These are phyloP conservation scores for Moesziomyces sp. DNA, from an alignment of 1,284 basidiomycete species.

Conservation along the genomic window DNA sequence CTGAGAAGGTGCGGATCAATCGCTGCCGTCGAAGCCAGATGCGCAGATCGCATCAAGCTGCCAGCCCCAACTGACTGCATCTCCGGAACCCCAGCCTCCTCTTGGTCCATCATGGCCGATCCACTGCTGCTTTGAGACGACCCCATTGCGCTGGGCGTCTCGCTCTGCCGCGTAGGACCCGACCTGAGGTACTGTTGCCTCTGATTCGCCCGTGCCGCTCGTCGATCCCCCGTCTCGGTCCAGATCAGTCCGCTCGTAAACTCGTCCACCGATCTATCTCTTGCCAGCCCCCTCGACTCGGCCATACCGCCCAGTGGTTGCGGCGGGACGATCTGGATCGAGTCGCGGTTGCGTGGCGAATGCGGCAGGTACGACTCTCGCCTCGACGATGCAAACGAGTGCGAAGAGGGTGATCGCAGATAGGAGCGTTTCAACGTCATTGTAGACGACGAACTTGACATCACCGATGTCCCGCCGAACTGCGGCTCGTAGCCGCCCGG, in stretches of 20 bases:
- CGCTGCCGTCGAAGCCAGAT: slow-evolving; percentile 1
- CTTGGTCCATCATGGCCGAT: too few relatives aligned
- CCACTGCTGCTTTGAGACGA: slow-evolving; percentile 19
- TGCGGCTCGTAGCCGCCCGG: slow-evolving; percentile 44
- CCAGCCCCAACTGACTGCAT: background rate
- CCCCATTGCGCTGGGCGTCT: slow-evolving; percentile 12
- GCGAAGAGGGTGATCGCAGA: slow-evolving; percentile 32
- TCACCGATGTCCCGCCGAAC: slow-evolving; percentile 20
- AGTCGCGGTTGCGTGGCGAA: slow-evolving; percentile 53
- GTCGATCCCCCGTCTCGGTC: slow-evolving; percentile 12
- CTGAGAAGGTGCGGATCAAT: slow-evolving; percentile 24
- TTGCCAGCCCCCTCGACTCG: too few relatives aligned
- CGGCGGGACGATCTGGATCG: slow-evolving; percentile 59
- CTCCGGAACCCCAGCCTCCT: background rate
- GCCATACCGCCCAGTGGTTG: slow-evolving; percentile 49
- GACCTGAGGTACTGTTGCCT: slow-evolving; percentile 27
- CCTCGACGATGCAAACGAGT: slow-evolving; percentile 25
- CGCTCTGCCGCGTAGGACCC: slow-evolving; percentile 30
- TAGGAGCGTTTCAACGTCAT: slow-evolving; percentile 57
- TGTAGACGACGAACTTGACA: slow-evolving; percentile 49
- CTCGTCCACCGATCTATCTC: slow-evolving; percentile 48
- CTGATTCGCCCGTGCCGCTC: slow-evolving; percentile 8
- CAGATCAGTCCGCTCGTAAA: slow-evolving; percentile 50
- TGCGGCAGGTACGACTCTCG: slow-evolving; percentile 58
- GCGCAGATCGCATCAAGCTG: background rate